Conservation (phyloP, 371 early-diverging fungal genomes). For the Apophysomyces variabilis region DNA sequence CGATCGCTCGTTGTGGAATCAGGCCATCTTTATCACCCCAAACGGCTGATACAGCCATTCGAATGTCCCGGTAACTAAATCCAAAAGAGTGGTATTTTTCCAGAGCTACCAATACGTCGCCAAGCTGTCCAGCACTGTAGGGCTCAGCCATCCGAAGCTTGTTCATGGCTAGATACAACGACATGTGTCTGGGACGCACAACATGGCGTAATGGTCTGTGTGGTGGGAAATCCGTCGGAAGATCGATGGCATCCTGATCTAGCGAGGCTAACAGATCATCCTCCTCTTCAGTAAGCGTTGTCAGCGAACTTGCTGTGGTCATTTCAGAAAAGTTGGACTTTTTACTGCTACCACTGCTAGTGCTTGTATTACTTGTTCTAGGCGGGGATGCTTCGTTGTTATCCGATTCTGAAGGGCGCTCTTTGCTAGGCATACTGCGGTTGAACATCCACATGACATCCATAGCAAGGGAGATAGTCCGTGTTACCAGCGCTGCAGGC, state of each 20-base stretch:
- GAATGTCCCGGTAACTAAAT: slow-evolving; percentile 48
- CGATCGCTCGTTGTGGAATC: slow-evolving; percentile 45
- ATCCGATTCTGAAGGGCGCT: not conserved
- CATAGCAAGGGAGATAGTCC: slow-evolving; percentile 47
- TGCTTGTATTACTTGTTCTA: slow-evolving; percentile 14
- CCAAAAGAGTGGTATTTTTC: slow-evolving; percentile 56
- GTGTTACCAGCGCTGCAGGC: slow-evolving; percentile 47
- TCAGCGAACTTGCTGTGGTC: slow-evolving; percentile 14
- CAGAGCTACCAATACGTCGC: slow-evolving; percentile 52
- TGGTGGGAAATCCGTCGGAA: slow-evolving; percentile 54
- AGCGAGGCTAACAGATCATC: slow-evolving; percentile 41
- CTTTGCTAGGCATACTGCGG: slow-evolving; percentile 21
- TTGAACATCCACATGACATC: slow-evolving; percentile 56
- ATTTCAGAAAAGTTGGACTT: slow-evolving; percentile 1
- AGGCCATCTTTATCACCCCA: slow-evolving; percentile 60
- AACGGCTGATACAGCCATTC: slow-evolving; percentile 45
- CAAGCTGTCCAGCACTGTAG: slow-evolving; percentile 44
- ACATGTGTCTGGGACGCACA: slow-evolving; percentile 51
- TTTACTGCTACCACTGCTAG: slow-evolving; percentile 11
- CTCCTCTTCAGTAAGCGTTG: slow-evolving; percentile 29
- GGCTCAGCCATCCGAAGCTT: slow-evolving; percentile 46
- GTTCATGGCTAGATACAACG: slow-evolving; percentile 55
- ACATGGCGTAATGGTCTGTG: slow-evolving; percentile 53
- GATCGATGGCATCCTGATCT: slow-evolving; percentile 39
- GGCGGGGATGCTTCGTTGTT: slow-evolving; percentile 10